phyloP scores from a whole-genome alignment of 1,284 basidiomycete species.

The Phlebopus sp. region DNA sequence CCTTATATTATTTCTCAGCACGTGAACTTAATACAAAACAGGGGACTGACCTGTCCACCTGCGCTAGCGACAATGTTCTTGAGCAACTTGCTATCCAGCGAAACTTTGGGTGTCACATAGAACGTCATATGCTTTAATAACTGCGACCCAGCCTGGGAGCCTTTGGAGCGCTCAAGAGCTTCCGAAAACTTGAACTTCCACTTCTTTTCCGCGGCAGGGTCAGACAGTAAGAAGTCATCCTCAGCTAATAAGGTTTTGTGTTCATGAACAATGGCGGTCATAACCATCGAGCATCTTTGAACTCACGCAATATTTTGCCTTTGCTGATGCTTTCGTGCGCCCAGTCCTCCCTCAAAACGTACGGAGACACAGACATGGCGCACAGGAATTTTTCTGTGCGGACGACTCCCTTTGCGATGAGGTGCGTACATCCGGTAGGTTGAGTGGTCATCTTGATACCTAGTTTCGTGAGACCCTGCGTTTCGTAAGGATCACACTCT shows the following conservation, averaged over 20 bases:
- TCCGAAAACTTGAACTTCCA: constrained; percentile 60
- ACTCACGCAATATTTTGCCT: constrained; percentile 63
- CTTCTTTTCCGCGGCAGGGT: constrained; percentile 60
- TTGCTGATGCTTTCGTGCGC: constrained; percentile 54
- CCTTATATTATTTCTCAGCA: constrained; percentile 25
- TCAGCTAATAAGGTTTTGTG: constrained; percentile 53
- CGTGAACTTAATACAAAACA: neutral
- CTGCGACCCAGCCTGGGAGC: constrained; percentile 40
- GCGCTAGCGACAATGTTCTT: constrained; percentile 63
- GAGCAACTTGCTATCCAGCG: constrained; percentile 53
- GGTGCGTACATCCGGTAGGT: constrained; percentile 70
- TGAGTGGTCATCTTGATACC: constrained; percentile 62
- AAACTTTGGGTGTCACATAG: constrained; percentile 66
- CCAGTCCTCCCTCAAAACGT: constrained; percentile 68
- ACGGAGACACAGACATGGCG: constrained; percentile 60
- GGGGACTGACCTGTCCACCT: constrained; percentile 60
- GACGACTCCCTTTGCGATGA: constrained; percentile 63
- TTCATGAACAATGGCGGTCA: neutral
- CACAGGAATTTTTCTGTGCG: constrained; percentile 84
- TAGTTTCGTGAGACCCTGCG: constrained; percentile 56
- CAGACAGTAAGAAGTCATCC: constrained; percentile 53
- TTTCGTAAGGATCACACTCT: neutral
- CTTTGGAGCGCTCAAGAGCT: constrained; percentile 55
- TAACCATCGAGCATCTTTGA: too few species aligned
- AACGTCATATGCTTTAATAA: constrained; percentile 66